phyloP scores from a whole-genome alignment of 1,284 basidiomycete species.

The Mycena citricolor region DNA sequence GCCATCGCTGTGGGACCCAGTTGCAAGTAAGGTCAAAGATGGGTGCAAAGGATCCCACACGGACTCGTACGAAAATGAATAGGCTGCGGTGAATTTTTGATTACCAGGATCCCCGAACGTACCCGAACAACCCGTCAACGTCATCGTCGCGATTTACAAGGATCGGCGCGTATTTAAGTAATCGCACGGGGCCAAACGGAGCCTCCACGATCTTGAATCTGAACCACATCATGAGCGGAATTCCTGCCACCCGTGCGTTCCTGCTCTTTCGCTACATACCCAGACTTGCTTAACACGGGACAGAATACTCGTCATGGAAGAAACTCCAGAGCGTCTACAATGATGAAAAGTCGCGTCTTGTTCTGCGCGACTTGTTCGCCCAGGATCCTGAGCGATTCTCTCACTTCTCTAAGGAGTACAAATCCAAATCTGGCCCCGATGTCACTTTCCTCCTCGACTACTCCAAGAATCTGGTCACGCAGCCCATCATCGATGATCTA shows the following conservation, averaged over 20 bases:
- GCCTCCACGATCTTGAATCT: not conserved
- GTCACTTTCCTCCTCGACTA: slow-evolving; percentile 91
- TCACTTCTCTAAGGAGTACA: slow-evolving; percentile 83
- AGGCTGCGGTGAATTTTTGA: not conserved
- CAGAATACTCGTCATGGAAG: slow-evolving; percentile 89
- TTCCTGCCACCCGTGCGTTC: slow-evolving; percentile 47
- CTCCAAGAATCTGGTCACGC: slow-evolving; percentile 94
- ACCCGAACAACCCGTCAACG: slow-evolving; percentile 4
- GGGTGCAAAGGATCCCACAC: no score
- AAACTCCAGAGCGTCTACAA: slow-evolving; percentile 88
- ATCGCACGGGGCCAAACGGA: no score
- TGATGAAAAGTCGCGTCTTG: slow-evolving; percentile 70
- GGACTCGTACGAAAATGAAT: no score
- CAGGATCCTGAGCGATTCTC: slow-evolving; percentile 85
- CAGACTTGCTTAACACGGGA: not conserved
- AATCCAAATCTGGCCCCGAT: slow-evolving; percentile 60
- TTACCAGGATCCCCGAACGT: slow-evolving; percentile 5
- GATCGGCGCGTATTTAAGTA: no score
- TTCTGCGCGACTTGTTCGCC: slow-evolving; percentile 90
- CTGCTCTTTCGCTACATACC: not conserved
- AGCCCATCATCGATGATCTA: slow-evolving; percentile 78
- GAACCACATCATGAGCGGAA: slow-evolving; percentile 47
- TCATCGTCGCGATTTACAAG: no score
- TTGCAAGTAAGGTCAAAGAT: not conserved
- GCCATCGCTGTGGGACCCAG: not conserved